phyloP scores from a whole-genome alignment of 805 yeast species.

The Candida khao-thaluensis region DNA sequence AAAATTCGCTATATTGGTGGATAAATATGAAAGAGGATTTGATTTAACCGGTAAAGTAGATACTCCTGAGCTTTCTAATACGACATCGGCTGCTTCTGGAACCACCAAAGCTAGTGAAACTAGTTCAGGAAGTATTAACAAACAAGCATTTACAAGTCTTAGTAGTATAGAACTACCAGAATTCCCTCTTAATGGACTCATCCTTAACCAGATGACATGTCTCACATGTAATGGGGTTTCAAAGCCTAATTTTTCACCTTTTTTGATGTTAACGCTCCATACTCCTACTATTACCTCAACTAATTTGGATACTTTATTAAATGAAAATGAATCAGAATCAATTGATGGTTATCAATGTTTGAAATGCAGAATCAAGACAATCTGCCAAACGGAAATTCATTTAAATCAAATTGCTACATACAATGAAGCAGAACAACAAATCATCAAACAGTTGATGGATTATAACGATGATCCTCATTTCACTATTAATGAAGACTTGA shows the following conservation, averaged over 20 bases:
- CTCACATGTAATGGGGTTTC: conserved; percentile 63
- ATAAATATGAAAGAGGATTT: conserved; percentile 12
- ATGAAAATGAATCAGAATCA: conserved; percentile 59
- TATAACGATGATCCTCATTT: conserved; percentile 37
- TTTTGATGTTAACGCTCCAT: conserved; percentile 69
- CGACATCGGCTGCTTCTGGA: conserved; percentile 7
- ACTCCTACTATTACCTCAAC: conserved; percentile 60
- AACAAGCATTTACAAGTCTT: conserved; percentile 14
- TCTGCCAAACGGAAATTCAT: conserved; percentile 28
- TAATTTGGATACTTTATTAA: conserved; percentile 53
- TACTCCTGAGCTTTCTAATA: conserved; percentile 6
- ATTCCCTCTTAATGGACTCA: conserved; percentile 72
- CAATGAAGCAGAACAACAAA: conserved; percentile 24
- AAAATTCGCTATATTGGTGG: conserved; percentile 24
- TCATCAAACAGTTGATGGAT: conserved; percentile 34
- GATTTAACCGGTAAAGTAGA: conserved; percentile 3
- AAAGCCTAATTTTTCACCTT: conserved; percentile 55
- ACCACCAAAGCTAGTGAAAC: not conserved
- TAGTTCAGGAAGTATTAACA: not conserved
- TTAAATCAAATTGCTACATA: conserved; percentile 18
- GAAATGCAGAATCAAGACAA: conserved; percentile 52
- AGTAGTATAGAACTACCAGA: conserved; percentile 45
- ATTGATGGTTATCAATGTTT: conserved; percentile 80
- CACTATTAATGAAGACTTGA: conserved; percentile 65
- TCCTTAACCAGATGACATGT: conserved; percentile 69